A percentile compares a stretch with the other conserved stretches of the same genome.
Conservation (phyloP, 1,284 basidiomycete genomes). For the Uromyces viciae-fabae region DNA sequence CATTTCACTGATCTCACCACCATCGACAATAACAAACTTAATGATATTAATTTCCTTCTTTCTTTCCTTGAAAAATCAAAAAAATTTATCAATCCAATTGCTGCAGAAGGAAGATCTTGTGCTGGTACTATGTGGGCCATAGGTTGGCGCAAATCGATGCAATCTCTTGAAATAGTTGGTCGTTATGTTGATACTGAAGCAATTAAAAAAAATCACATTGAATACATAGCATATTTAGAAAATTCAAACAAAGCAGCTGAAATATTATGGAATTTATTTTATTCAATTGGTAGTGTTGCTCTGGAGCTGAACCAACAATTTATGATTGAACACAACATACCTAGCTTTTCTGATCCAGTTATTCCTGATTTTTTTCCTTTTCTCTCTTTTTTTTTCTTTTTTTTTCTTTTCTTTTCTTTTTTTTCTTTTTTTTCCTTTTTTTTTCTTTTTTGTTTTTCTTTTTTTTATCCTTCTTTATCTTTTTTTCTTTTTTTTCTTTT, state of each 20-base stretch:
- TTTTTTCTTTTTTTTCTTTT: too few species aligned
- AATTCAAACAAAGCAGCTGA: not conserved
- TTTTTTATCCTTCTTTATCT: too few species aligned
- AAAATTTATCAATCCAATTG: not conserved
- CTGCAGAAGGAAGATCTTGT: too few species aligned
- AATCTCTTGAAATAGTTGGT: not conserved
- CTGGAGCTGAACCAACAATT: not conserved
- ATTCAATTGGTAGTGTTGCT: not conserved
- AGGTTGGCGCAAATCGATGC: conserved; percentile 3
- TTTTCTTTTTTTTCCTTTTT: too few species aligned
- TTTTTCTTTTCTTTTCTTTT: too few species aligned
- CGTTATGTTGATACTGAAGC: not conserved
- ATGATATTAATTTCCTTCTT: not conserved
- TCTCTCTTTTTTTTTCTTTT: too few species aligned
- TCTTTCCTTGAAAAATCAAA: not conserved
- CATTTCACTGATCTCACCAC: not conserved
- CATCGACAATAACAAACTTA: not conserved
- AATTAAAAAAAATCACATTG: not conserved
- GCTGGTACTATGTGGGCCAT: not conserved
- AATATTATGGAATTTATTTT: not conserved
- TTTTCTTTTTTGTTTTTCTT: too few species aligned
- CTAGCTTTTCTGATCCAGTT: not conserved
- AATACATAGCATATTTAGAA: not conserved
- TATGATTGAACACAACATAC: not conserved
- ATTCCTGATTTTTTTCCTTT: too few species aligned